Conservation (phyloP, 306 rosid species). For the Cajanus cajan region DNA sequence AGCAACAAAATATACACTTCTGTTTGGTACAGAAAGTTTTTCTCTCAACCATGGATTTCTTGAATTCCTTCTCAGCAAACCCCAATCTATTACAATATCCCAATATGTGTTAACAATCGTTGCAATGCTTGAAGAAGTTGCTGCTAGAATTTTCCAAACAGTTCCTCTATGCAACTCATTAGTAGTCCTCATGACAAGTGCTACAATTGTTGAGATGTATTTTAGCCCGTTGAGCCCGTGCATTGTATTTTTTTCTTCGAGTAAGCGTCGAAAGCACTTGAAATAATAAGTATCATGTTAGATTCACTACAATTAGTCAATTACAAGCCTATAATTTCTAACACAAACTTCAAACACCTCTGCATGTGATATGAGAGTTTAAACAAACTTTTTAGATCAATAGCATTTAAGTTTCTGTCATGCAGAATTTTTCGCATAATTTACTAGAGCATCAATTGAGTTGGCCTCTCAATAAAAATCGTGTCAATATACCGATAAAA, state of each 20-base stretch:
- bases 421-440: no score
- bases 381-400: background rate
- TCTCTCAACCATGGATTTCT: conserved; percentile 57
- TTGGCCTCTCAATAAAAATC: no score
- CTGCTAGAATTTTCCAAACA: conserved; percentile 27
- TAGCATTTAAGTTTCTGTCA: no score
- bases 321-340: background rate
- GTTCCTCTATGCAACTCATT: conserved; percentile 13
- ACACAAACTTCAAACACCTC: background rate
- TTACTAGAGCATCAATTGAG: no score
- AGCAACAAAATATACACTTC: conserved; percentile 59
- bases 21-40: conserved; percentile 53
- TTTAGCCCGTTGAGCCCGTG: conserved; percentile 36
- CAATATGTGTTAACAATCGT: conserved; percentile 33
- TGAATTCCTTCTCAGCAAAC: conserved; percentile 27
- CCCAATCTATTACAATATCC: conserved; percentile 37
- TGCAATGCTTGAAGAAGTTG: conserved; percentile 27
- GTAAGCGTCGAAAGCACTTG: conserved; percentile 26
- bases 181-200: conserved; percentile 28
- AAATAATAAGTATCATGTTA: conserved; percentile 16
- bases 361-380: background rate
- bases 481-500: no score
- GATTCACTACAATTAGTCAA: background rate
- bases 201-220: conserved; percentile 28
- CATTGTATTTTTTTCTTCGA: conserved; percentile 24